Percentiles rank a stretch among this genome's conserved stretches.
Evolutionary conservation across 768 basidiomycete species (phyloP).

Genomic region (Boletus tylopilopsis): DNA sequence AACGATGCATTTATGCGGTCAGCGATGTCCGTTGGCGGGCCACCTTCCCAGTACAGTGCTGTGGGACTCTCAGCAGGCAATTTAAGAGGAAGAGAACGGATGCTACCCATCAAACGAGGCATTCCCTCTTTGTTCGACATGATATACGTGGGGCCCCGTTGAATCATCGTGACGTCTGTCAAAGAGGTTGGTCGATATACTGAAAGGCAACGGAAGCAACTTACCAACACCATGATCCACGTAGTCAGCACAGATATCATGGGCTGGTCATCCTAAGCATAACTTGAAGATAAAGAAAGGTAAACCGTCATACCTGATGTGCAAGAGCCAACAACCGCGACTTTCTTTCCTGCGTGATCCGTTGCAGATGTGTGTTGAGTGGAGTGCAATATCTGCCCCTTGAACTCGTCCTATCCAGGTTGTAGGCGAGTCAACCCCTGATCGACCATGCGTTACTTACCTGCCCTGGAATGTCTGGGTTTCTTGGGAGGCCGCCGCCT

Average conservation of each 20-base stretch:
- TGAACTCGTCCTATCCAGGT: constrained; percentile 47
- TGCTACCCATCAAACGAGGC: constrained; percentile 20
- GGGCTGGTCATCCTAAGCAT: constrained; percentile 29
- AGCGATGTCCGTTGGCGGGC: constrained; percentile 46
- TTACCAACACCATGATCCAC: constrained; percentile 43
- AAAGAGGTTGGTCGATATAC: not conserved
- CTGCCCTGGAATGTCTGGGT: constrained; percentile 43
- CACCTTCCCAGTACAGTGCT: constrained; percentile 43
- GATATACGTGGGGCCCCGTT: constrained; percentile 52
- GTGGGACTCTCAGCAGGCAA: not conserved
- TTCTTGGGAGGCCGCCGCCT: constrained; percentile 40
- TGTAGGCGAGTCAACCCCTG: constrained; percentile 1
- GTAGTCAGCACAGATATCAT: constrained; percentile 49
- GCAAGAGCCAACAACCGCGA: constrained; percentile 64
- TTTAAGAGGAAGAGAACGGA: constrained; percentile 12
- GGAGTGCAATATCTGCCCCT: constrained; percentile 62
- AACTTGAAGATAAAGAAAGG: not conserved
- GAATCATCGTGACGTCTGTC: constrained; percentile 45
- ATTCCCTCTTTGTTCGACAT: constrained; percentile 44
- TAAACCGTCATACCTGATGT: constrained; percentile 47
- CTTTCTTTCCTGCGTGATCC: constrained; percentile 65
- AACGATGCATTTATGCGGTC: constrained; percentile 51
- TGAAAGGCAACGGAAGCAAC: constrained; percentile 6
- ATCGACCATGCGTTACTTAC: constrained; percentile 22
- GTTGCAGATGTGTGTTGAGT: constrained; percentile 49